These are phyloP conservation scores for Kernera saxatilis DNA, from an alignment of 345 rosid genomes.

Conservation along the genomic window DNA sequence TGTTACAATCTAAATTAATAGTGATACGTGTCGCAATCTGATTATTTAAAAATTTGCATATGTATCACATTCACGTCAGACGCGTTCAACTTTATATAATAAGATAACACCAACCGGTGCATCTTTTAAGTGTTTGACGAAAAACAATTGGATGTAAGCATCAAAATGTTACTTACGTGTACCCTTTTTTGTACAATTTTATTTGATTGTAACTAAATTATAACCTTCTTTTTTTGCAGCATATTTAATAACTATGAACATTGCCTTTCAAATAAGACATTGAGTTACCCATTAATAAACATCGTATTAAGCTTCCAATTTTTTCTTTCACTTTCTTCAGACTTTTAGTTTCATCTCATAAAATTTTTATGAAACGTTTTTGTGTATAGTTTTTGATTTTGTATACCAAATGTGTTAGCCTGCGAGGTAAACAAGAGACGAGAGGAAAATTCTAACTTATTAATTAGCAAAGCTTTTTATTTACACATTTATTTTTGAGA, in stretches of 20 bases:
- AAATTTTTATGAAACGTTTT: not conserved
- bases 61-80: no score
- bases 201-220: not conserved
- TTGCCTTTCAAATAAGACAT: not conserved
- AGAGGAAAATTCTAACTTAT: not conserved
- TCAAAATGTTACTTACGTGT: not conserved
- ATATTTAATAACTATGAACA: conserved; percentile 1
- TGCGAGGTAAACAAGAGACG: not conserved
- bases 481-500: no score
- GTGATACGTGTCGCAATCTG: no score
- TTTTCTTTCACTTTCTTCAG: not conserved
- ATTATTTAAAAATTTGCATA: no score
- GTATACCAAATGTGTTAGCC: not conserved
- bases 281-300: not conserved
- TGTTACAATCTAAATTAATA: no score
- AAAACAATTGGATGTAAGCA: conserved; percentile 15
- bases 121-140: conserved; percentile 6
- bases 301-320: not conserved
- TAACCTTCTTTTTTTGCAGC: conserved; percentile 3
- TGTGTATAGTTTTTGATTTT: not conserved
- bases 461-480: no score
- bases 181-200: not conserved
- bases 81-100: no score
- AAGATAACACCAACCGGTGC: conserved; percentile 1
- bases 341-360: not conserved